These are phyloP conservation scores for Davidsoniella virescens DNA, from an alignment of 2,329 filamentous ascomycete species.

Conservation along the genomic window DNA sequence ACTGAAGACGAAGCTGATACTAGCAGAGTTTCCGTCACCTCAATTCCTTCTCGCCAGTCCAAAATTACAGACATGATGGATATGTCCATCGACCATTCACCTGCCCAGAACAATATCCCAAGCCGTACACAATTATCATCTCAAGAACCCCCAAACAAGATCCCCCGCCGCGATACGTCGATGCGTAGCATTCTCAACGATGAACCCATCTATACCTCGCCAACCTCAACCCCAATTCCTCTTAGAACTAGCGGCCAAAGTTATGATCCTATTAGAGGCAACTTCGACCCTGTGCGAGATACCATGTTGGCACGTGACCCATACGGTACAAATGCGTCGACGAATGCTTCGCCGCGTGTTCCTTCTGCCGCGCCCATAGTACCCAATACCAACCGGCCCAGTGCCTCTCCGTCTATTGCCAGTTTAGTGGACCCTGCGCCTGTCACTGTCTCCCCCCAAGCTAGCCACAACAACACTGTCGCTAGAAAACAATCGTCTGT, in stretches of 20 bases:
- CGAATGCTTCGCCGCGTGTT: slow-evolving; percentile 34
- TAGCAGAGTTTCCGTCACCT: slow-evolving; percentile 20
- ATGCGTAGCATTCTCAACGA: slow-evolving; percentile 43
- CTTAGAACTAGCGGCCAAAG: slow-evolving; percentile 58
- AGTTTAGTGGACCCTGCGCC: slow-evolving; percentile 62
- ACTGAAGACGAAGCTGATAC: slow-evolving; percentile 22
- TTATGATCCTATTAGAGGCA: slow-evolving; percentile 81
- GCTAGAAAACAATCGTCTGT: neutral
- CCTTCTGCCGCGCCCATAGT: slow-evolving; percentile 19
- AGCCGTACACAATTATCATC: slow-evolving; percentile 13
- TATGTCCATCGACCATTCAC: slow-evolving; percentile 12
- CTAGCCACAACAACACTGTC: neutral
- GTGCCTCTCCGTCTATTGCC: slow-evolving; percentile 78
- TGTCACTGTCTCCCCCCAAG: slow-evolving; percentile 22
- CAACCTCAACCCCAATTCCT: slow-evolving; percentile 26
- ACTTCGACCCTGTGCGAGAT: slow-evolving; percentile 46
- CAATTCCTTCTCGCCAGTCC: slow-evolving; percentile 20
- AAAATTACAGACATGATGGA: slow-evolving; percentile 26
- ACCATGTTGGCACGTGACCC: slow-evolving; percentile 40
- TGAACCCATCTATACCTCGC: slow-evolving; percentile 29
- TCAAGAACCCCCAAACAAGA: slow-evolving; percentile 26
- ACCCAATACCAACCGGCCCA: slow-evolving; percentile 44
- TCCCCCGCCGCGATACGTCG: slow-evolving; percentile 36
- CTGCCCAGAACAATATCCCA: slow-evolving; percentile 16
- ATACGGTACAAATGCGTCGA: slow-evolving; percentile 24